Evolutionary conservation across 1,284 basidiomycete genomes (phyloP), one percentile per base, ranked within the genome.

Genomic region (Cryptococcus sp.): DNA sequence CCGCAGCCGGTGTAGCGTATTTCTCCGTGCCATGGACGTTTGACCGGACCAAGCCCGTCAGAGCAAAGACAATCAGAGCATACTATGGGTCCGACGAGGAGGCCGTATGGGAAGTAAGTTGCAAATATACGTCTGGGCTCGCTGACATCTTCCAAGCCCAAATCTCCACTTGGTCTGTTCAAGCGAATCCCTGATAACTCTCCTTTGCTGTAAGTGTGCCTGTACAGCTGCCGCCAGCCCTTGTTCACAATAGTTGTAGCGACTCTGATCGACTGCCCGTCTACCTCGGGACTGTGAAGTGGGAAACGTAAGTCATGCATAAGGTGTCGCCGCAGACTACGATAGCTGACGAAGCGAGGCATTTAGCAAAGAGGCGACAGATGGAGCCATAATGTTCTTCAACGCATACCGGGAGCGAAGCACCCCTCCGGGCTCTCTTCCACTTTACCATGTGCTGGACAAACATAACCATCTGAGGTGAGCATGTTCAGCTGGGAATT

Each of bases 1-100:
- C 56, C 6, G 41, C 55, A 3, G 52, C 51, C n/a, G 62, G 62
- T 3, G 59, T 64, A 8, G 59, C 47, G 3, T 64, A 64, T 44
- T 52, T 64, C 19, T 64, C 62, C 17, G 59, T 52, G 10, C 62
- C 62, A 8, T 64, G 60, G 54, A 61, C 50, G 43, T 64, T 61
- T 39, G 59, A 64, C 41, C 25, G 45, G 23, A 47, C 48, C 6
- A 64, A 61, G 48, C 49, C 62, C 2, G 39, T 60, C n/a, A 26
- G 62, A 1, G 56, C 55, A 3, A 51, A 64, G 46, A 64, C 56
- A 5, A 53, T 64, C 29, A 45, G 48, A 13, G 56, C 48, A 26
- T 64, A 64, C 43, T 64, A 55, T 25, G 62, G 62, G n/a, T 61
- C 52, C 29, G 48, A 23, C 22, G 46, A 49, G 20, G 44, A 56